phyloP scores from a whole-genome alignment of 1,284 basidiomycete genomes.

The Sporisorium graminicola region DNA sequence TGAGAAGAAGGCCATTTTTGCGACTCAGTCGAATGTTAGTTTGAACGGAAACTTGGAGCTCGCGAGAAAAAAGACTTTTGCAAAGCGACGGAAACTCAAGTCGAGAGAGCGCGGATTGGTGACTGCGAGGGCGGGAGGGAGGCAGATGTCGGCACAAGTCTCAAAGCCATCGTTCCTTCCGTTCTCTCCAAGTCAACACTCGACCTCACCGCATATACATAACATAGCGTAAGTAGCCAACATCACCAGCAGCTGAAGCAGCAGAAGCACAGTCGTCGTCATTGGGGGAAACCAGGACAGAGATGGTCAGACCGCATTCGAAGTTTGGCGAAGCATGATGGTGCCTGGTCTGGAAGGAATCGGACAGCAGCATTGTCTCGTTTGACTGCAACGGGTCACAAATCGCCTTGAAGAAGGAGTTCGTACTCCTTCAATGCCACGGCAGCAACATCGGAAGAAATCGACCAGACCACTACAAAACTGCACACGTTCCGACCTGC shows the following conservation, averaged over 20 bases:
- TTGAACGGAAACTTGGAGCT: constrained; percentile 5
- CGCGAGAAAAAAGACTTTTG: not conserved
- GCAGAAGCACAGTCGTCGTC: constrained; percentile 5
- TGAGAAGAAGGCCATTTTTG: constrained; percentile 1
- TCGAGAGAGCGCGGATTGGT: too few relatives aligned
- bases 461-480: not conserved
- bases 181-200: constrained; percentile 37
- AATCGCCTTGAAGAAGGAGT: too few relatives aligned
- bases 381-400: too few relatives aligned
- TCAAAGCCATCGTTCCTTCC: constrained; percentile 19
- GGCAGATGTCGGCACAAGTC: constrained; percentile 2
- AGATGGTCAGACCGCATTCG: not conserved
- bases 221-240: constrained; percentile 46
- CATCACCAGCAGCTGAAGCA: constrained; percentile 9
- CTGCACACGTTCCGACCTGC: not conserved
- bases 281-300: not conserved
- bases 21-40: constrained; percentile 21
- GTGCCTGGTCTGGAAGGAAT: not conserved
- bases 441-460: not conserved
- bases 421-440: too few relatives aligned
- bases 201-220: constrained; percentile 50
- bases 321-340: not conserved
- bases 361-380: not conserved
- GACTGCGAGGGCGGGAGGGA: not conserved
- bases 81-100: not conserved